Evolutionary conservation across 352 stramenopile species (phyloP).

Genomic region (Globisporangium irregulare): DNA sequence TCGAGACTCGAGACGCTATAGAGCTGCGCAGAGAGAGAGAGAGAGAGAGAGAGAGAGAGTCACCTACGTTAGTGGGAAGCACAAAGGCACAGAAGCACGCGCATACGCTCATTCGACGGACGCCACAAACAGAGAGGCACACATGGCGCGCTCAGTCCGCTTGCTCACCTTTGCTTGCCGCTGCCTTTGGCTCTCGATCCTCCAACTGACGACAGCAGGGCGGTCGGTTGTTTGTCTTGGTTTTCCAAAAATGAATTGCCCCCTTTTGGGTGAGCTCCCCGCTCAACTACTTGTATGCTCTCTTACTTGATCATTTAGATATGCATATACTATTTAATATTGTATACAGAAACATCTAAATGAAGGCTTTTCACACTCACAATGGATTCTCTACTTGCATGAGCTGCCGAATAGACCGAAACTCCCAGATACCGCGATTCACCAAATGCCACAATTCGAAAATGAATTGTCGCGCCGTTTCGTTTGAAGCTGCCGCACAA

Average conservation of each 20-base stretch:
- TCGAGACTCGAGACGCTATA: neutral
- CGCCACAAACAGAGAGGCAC: neutral
- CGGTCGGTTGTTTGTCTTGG: neutral
- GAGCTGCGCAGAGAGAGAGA: neutral
- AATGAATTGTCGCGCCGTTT: slow-evolving; percentile 21
- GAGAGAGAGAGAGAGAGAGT: neutral
- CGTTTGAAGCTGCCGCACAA: slow-evolving; percentile 7
- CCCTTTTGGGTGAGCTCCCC: neutral
- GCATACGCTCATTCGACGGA: neutral
- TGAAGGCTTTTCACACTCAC: neutral
- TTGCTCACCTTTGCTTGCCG: slow-evolving; percentile 9
- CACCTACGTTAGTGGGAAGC: neutral
- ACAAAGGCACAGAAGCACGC: neutral
- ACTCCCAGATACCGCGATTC: neutral
- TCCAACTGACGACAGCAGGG: slow-evolving; percentile 2
- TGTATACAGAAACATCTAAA: neutral
- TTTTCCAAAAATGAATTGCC: slow-evolving; percentile 2
- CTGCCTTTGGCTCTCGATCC: slow-evolving; percentile 3
- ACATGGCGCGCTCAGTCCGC: neutral
- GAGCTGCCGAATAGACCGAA: neutral
- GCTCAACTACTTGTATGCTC: neutral
- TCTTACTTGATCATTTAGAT: neutral
- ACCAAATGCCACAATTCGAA: slow-evolving; percentile 1
- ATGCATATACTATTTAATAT: neutral
- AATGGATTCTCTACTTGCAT: neutral